Percentiles rank a stretch among this genome's conserved stretches.
Conservation (phyloP, 2,329 filamentous ascomycete species). For the Canariomyces notabilis region DNA sequence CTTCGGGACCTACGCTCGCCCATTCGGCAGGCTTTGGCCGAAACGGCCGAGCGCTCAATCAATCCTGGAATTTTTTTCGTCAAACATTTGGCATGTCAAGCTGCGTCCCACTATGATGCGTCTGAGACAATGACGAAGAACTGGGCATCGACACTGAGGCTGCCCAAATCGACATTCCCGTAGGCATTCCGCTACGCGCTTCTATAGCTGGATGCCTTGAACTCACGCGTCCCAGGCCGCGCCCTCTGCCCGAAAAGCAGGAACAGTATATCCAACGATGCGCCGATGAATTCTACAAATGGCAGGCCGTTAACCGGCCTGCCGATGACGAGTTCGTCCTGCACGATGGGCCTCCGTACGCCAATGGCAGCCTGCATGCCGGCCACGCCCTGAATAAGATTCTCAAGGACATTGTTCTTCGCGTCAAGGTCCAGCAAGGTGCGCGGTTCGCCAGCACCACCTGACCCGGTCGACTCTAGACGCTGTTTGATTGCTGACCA, state of each 20-base stretch:
- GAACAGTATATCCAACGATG: constrained; percentile 65
- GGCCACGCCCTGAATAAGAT: constrained; percentile 97
- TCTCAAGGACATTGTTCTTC: constrained; percentile 86
- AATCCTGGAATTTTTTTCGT: constrained; percentile 7
- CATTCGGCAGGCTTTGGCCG: too few species aligned
- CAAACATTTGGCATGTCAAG: constrained; percentile 1
- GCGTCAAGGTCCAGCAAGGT: constrained; percentile 72
- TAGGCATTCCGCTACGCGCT: constrained; percentile 30
- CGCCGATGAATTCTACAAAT: constrained; percentile 82
- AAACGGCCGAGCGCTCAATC: too few species aligned
- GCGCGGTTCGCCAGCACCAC: constrained; percentile 15
- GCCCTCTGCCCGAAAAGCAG: constrained; percentile 46
- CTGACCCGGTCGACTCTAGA: background rate
- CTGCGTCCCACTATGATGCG: constrained; percentile 18
- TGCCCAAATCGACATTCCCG: constrained; percentile 72
- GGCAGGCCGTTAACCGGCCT: constrained; percentile 63
- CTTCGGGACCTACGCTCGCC: too few species aligned
- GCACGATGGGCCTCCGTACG: constrained; percentile 95
- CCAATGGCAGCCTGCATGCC: constrained; percentile 85
- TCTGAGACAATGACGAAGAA: constrained; percentile 46
- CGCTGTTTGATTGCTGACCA: constrained; percentile 6
- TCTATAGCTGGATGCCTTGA: background rate
- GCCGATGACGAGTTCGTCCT: constrained; percentile 64
- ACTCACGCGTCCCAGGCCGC: constrained; percentile 39
- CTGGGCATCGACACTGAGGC: constrained; percentile 69